Evolutionary conservation across 225 moss, liverwort and hornwort species (phyloP), one percentile per base, ranked within the genome.

Genomic region (Sphagnum contortum): DNA sequence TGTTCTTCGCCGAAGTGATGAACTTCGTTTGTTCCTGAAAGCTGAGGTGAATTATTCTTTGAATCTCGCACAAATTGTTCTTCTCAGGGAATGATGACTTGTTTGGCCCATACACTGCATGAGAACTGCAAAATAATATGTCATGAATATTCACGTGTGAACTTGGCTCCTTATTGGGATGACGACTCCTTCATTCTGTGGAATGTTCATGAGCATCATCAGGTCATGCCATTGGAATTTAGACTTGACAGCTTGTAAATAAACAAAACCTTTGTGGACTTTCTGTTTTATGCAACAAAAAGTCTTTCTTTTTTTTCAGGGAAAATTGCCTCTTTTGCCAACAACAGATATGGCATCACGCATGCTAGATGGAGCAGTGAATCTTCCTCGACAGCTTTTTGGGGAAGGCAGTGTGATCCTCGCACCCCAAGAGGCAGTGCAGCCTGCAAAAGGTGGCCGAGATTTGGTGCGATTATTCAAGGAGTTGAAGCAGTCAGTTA

Each of bases 281-380:
- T 29, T 29, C 29, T 29, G 29, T 29, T 29, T 29, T 29, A 29
- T 29, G 29, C 29, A 29, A 29, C 29, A 29, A 29, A 29, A 29
- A 29, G 29, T 0, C 29, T 29, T 29, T 52, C 52, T 52, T 52
- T 52, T 52, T 55, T 70, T 80, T 61, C 87, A 96, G 79, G 98
- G 91, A 63, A 81, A 89, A 76, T 76, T 91, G 69, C 98, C 98
- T 68, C 84, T 93, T 44, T 72, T 79, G 72, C 87, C 89, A 62
- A 86, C 81, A 8, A 78, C 87, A 45, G 98, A 98, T 64, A 89
- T 98, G 76, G 98, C 98, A 53, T 98, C 93, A 49, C 87, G 98
- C 69, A 81, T 98, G 93, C 65, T 98, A 49, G 98, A 98, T 73
- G 93, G 98, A 62, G 98, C 98, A 66, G 98, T 93, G 57, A 98